phyloP scores from a whole-genome alignment of 768 basidiomycete genomes.

The Strobilomyces echinocephalus region DNA sequence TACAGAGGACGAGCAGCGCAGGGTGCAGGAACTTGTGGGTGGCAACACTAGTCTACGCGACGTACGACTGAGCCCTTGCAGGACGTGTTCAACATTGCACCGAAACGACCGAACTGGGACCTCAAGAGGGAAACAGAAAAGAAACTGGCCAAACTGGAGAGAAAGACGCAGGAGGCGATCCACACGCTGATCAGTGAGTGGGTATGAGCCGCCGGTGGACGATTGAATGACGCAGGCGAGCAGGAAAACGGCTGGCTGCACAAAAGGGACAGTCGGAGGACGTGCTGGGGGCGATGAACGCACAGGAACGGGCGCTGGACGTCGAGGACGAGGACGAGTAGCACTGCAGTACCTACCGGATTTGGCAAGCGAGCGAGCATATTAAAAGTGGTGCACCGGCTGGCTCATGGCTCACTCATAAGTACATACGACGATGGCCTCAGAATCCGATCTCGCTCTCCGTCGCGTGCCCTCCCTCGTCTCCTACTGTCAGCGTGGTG shows the following conservation, averaged over 20 bases:
- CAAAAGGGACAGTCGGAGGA: constrained; percentile 80
- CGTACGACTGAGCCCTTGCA: constrained; percentile 31
- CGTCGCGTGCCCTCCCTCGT: constrained; percentile 60
- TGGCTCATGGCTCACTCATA: no score
- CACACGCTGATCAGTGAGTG: constrained; percentile 87
- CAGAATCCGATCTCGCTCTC: constrained; percentile 30
- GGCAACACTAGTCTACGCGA: constrained; percentile 3
- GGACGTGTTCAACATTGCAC: constrained; percentile 97
- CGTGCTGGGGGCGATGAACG: constrained; percentile 78
- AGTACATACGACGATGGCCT: constrained; percentile 18
- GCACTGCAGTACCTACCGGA: constrained; percentile 1
- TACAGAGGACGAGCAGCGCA: constrained; percentile 76
- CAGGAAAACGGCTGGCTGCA: constrained; percentile 74
- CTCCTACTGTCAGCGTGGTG: constrained; percentile 69
- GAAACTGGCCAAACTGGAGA: constrained; percentile 82
- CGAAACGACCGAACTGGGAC: constrained; percentile 96
- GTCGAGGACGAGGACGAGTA: constrained; percentile 30
- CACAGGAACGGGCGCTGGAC: constrained; percentile 57
- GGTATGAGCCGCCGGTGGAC: not conserved
- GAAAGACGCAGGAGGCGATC: constrained; percentile 88
- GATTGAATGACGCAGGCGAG: not conserved
- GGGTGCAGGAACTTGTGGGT: constrained; percentile 83
- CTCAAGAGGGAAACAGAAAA: constrained; percentile 91
- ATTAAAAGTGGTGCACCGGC: constrained; percentile 12
- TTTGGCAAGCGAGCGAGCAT: constrained; percentile 14